Base-by-base conservation (phyloP, 2,329 filamentous ascomycete genomes). In the Fusarium keratoplasticum region DNA sequence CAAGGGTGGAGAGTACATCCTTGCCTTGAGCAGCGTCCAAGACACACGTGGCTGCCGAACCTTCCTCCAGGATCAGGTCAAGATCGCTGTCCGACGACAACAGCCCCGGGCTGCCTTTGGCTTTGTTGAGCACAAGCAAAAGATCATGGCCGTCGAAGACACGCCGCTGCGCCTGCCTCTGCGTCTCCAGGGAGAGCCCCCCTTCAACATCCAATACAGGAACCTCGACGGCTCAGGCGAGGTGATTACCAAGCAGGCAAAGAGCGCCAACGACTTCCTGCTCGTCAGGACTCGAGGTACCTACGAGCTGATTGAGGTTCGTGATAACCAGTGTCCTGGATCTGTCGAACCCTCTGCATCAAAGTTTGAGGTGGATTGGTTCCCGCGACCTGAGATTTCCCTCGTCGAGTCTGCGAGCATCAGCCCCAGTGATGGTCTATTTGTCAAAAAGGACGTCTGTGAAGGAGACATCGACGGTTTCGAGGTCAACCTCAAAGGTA, bases 391-490 rank as follows among this genome's bases (percentile, higher is more conserved):
- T 1, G 87, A 90, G 71, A 87, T 97, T 47, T 88, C 88, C 16
- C 81, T 96, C 54, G 86, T 91, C 7, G 89, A 93, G 69, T 90
- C 89, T n/a, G 86, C 90, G 5, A 89, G 91, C 55, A 87, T 94
- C 55, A 85, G 85, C 18, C 67, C 76, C 13, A 85, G 86, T 18
- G 86, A 85, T 10, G 85, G 86, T 31, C 87, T 87, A 36, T 93
- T 92, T 80, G 81, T 91, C 76, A 97, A 97, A 82, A 89, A 91
- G 47, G 92, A 95, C 70, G 92, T 99, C 33, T 99, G 96, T 80
- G 95, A 99, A 84, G 96, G 96, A 33, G 96, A 98, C 71, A 93
- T 98, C 78, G 96, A 98, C 81, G 91, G 92, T 5, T 91, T 98
- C 64, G 95, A 98, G 78, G 86, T 99, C 62, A 88, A 89, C 50